Evolutionary conservation across 345 rosid species (phyloP).

Genomic region (Gossypium australe): DNA sequence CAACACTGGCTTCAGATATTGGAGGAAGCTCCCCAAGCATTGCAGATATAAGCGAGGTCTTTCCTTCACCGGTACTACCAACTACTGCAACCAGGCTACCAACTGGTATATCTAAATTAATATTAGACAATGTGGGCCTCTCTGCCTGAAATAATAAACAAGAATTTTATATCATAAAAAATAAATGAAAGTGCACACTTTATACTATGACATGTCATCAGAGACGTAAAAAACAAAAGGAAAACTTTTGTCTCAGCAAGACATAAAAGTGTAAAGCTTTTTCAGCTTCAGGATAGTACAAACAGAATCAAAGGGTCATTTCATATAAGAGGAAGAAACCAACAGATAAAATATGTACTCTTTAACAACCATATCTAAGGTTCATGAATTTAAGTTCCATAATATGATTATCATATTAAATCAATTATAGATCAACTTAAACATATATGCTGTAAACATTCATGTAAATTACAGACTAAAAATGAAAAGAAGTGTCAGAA

Average conservation of each 20-base stretch:
- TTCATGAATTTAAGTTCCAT: not conserved
- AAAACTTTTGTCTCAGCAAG: not conserved
- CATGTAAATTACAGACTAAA: not conserved
- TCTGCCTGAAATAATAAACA: constrained; percentile 56
- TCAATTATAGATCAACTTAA: not conserved
- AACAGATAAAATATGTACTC: not conserved
- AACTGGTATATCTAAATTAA: constrained; percentile 76
- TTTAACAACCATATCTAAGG: not conserved
- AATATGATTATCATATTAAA: not conserved
- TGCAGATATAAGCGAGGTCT: constrained; percentile 90
- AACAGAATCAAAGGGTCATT: not conserved
- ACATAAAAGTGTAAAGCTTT: not conserved
- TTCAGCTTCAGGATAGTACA: constrained; percentile 4
- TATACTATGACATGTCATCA: not conserved
- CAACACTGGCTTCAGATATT: constrained; percentile 52
- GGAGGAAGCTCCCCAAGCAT: constrained; percentile 99
- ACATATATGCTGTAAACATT: not conserved
- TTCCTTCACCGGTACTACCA: constrained; percentile 99
- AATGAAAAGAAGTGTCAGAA: not conserved
- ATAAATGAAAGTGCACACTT: not conserved
- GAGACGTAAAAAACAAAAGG: not conserved
- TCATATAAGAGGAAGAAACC: not conserved
- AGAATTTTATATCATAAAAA: constrained; percentile 9
- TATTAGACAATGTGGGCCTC: constrained; percentile 76
- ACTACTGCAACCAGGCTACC: constrained; percentile 96